Evolutionary conservation across 805 yeast species (phyloP).

Genomic region (Schwanniomyces polymorphus): DNA sequence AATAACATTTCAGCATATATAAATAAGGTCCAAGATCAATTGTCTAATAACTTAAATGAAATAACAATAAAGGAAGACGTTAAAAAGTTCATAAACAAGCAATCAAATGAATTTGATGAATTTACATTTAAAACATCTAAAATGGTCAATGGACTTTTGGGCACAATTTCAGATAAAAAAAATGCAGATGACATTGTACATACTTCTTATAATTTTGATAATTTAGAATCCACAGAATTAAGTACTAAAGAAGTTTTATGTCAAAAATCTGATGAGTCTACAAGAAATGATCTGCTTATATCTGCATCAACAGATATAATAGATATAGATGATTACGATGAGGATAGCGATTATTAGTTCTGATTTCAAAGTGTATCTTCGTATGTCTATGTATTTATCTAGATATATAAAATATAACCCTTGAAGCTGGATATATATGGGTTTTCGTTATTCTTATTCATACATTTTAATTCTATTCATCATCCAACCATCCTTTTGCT

Average conservation of each 20-base stretch:
- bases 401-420: background rate
- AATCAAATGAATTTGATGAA: constrained; percentile 20
- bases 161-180: constrained; percentile 25
- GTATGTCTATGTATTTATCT: background rate
- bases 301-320: constrained; percentile 3
- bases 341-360: background rate
- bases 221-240: constrained; percentile 6
- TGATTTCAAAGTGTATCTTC: background rate
- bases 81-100: constrained; percentile 15
- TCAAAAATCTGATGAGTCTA: background rate
- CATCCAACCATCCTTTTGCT: constrained; percentile 77
- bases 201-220: constrained; percentile 29
- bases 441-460: too few relatives aligned
- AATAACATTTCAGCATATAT: constrained; percentile 7
- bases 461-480: constrained; percentile 10
- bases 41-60: constrained; percentile 3
- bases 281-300: background rate
- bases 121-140: constrained; percentile 20
- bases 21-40: constrained; percentile 8
- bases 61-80: constrained; percentile 11
- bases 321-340: constrained; percentile 27
- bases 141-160: constrained; percentile 23
- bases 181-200: constrained; percentile 16
- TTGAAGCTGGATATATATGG: background rate
- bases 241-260: background rate